Evolutionary conservation across 2,329 filamentous ascomycete species (phyloP).

Genomic region (Allantophomopsis lycopodina): DNA sequence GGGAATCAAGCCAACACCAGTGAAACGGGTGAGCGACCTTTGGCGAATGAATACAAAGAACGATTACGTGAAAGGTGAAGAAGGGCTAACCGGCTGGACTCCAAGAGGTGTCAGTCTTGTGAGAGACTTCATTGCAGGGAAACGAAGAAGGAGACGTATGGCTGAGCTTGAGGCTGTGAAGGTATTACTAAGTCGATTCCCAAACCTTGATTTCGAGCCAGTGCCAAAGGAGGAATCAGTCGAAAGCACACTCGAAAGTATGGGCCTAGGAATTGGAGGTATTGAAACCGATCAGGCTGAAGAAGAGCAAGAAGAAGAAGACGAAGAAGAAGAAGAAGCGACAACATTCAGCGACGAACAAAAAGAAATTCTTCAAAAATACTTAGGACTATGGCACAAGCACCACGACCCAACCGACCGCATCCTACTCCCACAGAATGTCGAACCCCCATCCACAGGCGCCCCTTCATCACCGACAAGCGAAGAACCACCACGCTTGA

Average conservation of each 20-base stretch:
- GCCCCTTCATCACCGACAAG: constrained; percentile 24
- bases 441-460: constrained; percentile 55
- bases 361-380: constrained; percentile 25
- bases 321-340: constrained; percentile 2
- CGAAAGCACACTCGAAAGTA: background rate
- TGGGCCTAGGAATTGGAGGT: constrained; percentile 2
- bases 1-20: constrained; percentile 72
- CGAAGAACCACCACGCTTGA: constrained; percentile 40
- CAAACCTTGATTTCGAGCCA: constrained; percentile 25
- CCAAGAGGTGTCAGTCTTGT: constrained; percentile 84
- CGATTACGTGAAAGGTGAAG: constrained; percentile 94
- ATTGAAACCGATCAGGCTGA: constrained; percentile 14
- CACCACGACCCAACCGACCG: constrained; percentile 20
- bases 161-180: constrained; percentile 71
- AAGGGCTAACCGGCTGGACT: constrained; percentile 71
- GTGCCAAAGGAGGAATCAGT: background rate
- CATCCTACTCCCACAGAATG: constrained; percentile 46
- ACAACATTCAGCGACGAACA: constrained; percentile 14
- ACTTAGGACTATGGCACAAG: constrained; percentile 17
- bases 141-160: constrained; percentile 59
- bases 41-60: constrained; percentile 95
- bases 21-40: constrained; percentile 82
- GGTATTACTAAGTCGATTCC: constrained; percentile 40
- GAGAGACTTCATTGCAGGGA: constrained; percentile 68
- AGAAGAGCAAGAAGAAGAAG: constrained; percentile 1